phyloP scores from a whole-genome alignment of 1,139 yeast genomes.

The Yamadazyma atlantica region DNA sequence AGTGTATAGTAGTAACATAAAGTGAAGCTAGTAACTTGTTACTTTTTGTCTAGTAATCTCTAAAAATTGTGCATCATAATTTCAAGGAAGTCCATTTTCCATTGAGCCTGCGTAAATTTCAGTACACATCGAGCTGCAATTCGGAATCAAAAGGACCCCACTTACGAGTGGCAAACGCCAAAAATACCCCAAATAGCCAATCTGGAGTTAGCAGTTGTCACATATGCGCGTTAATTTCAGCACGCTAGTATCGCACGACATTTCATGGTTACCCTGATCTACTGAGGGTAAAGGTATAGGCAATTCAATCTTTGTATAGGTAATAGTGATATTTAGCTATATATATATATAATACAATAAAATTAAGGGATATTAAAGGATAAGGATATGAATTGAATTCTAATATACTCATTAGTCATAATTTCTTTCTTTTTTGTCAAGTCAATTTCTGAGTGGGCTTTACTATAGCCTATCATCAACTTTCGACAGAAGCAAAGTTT shows the following conservation, averaged over 20 bases:
- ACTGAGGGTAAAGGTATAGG: no score
- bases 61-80: not conserved
- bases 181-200: not conserved
- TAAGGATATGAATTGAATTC: conserved; percentile 4
- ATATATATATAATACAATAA: conserved; percentile 2
- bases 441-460: not conserved
- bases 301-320: no score
- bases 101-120: not conserved
- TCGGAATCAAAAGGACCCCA: not conserved
- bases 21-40: no score
- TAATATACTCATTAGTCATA: conserved; percentile 2
- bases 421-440: not conserved
- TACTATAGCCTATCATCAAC: conserved; percentile 3
- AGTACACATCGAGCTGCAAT: not conserved
- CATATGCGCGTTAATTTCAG: conserved; percentile 8
- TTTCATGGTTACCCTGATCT: conserved; percentile 1
- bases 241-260: not conserved
- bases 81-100: not conserved
- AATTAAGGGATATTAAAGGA: conserved; percentile 2
- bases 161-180: not conserved
- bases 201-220: not conserved
- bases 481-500: conserved; percentile 12
- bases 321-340: not conserved
- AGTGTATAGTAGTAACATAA: no score
- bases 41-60: not conserved